These are phyloP conservation scores for Suillus luteus DNA, from an alignment of 768 basidiomycete species.

Conservation along the genomic window DNA sequence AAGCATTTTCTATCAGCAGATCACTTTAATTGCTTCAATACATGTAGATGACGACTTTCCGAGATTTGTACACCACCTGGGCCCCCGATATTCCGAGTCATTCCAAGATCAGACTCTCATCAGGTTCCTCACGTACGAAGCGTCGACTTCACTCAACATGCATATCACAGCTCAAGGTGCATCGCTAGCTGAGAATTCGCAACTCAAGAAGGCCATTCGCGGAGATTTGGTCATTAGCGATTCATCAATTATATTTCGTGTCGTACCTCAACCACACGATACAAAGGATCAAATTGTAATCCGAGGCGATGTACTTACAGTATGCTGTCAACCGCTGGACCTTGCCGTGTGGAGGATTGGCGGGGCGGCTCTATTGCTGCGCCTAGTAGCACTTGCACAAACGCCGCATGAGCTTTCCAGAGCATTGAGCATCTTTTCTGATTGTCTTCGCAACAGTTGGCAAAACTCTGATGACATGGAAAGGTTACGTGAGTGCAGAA, in stretches of 20 bases:
- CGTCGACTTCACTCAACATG: slow-evolving; percentile 82
- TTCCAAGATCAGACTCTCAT: slow-evolving; percentile 73
- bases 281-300: not conserved
- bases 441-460: slow-evolving; percentile 84
- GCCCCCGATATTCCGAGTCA: slow-evolving; percentile 73
- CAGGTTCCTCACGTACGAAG: slow-evolving; percentile 83
- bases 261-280: slow-evolving; percentile 31
- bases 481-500: slow-evolving; percentile 62
- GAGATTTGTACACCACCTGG: slow-evolving; percentile 77
- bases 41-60: slow-evolving; percentile 65
- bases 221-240: slow-evolving; percentile 44
- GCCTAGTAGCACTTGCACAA: slow-evolving; percentile 77
- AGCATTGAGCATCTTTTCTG: slow-evolving; percentile 69
- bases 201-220: slow-evolving; percentile 41
- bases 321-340: slow-evolving; percentile 69
- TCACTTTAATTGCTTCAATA: slow-evolving; percentile 19
- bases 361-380: slow-evolving; percentile 71
- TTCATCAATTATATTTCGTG: slow-evolving; percentile 41
- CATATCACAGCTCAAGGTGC: slow-evolving; percentile 57
- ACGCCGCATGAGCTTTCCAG: slow-evolving; percentile 77
- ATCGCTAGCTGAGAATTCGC: slow-evolving; percentile 38
- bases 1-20: slow-evolving; percentile 11
- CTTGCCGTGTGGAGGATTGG: slow-evolving; percentile 81
- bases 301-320: slow-evolving; percentile 58
- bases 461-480: slow-evolving; percentile 96